Evolutionary conservation across 306 rosid species (phyloP), one percentile per base, ranked within the genome.

Genomic region (Macrotyloma uniflorum): DNA sequence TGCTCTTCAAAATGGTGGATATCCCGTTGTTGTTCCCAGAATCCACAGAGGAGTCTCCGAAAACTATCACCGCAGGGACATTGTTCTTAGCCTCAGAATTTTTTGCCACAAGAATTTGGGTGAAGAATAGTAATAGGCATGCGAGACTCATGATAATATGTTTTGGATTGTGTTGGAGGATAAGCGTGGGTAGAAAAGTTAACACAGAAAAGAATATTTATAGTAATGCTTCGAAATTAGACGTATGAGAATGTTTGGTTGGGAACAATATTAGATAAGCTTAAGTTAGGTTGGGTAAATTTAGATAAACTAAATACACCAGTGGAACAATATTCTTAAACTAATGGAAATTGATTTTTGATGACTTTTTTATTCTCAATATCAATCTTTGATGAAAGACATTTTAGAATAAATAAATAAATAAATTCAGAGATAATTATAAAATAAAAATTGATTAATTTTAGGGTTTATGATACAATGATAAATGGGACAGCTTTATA

Each of bases 1-100:
- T 93, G 83, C 98, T 93, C 82, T 91, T 83, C 1, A 91, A 83
- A 42, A 93, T 51, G 4, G 98, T 93, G 2, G 87, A 87, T 32
- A 91, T 86, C 3, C 6, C 58, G 82, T 93, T 91, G 88, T 93
- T 93, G 83, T 93, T 93, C 6, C 98, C 98, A 1, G 98, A 90
- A 76, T 93, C 98, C 0, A 91, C 98, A 0, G 98, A 67, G 8
- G 98, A 93, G 86, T 93, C 98, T 1, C 98, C 98, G 22, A 93
- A 93, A 3, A 85, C 88, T 16, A 85, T 85, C 4, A 85, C 57
- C 0, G 88, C 88, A 7, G 88, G 86, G 4, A 85, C 40, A 6
- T 33, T 42, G 5, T 33, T 23, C 18, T 8, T 22, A 6, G 78
- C 38, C 30, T 79, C 72, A 0, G 80, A 66, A 67, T n/a, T n/a